Evolutionary conservation across 176 grass and related monocot genomes (phyloP), one percentile per base, ranked within the genome.

Genomic region (Chloris gayana): DNA sequence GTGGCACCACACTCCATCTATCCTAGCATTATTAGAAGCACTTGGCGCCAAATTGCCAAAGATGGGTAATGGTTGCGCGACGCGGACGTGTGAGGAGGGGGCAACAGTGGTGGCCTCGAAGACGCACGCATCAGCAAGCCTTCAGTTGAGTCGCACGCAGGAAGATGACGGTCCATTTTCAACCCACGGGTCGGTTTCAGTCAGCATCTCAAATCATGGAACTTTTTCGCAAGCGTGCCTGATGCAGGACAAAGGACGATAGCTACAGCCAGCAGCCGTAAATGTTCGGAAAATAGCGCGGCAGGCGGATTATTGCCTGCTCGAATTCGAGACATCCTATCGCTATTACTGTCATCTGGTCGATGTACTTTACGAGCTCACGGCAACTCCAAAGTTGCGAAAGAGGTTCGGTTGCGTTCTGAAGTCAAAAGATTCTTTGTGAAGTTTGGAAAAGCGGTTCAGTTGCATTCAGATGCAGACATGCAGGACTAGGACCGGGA

Each of bases 141-240:
- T 65, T 66, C 7, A 57, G 54, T 24, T 30, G 62, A 42, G 47
- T 35, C 46, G 21, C 33, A 50, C n/a, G 41, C 59, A 10, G 42
- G 38, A 14, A 67, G 38, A 78, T 1, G 57, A 58, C 5, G 38
- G 38, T 25, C 13, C 25, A 44, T 25, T 14, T 30, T 50, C 30
- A 54, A 13, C n/a, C 26, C 22, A 72, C 49, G 13, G 69, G 74
- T 46, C 74, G 39, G 38, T 24, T 61, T 50, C 50, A 17, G 54
- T 27, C 47, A 38, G 14, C 14, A 10, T 60, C 61, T 81, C 15
- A 14, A 18, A 60, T 70, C 57, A 41, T 58, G 10, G 70, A 79
- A 31, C 50, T 41, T 12, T 57, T 86, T 80, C 58, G 64, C 29
- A 65, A 76, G 91, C 72, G 87, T 92, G 91, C 85, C 46, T 72